Evolutionary conservation across 495 filamentous ascomycete genomes (phyloP).

Genomic region (Annulohypoxylon nitens): DNA sequence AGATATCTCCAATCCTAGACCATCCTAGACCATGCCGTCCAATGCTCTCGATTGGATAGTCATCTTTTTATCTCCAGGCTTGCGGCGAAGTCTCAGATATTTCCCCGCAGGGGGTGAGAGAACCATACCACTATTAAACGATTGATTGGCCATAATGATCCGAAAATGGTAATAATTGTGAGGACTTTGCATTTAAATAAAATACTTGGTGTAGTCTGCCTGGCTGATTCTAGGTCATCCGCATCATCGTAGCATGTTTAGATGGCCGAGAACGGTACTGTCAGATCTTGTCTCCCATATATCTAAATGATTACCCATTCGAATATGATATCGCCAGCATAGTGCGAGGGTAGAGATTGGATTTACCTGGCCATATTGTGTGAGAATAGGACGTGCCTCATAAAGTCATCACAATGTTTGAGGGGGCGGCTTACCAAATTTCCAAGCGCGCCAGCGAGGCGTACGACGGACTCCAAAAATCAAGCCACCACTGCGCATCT

Average conservation of each 20-base stretch:
- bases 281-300: slow-evolving; percentile 5
- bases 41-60: slow-evolving; percentile 23
- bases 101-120: slow-evolving; percentile 14
- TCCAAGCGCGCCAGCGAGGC: slow-evolving; percentile 14
- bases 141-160: neutral
- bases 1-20: slow-evolving; percentile 43
- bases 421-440: slow-evolving; percentile 13
- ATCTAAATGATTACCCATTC: slow-evolving; percentile 16
- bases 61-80: neutral
- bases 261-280: slow-evolving; percentile 32
- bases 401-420: slow-evolving; percentile 7
- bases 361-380: neutral
- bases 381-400: neutral
- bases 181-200: neutral
- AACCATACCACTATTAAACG: neutral
- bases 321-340: neutral
- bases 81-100: neutral
- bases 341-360: neutral
- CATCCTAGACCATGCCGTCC: slow-evolving; percentile 3
- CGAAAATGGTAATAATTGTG: slow-evolving; percentile 7
- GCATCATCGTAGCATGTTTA: slow-evolving; percentile 17
- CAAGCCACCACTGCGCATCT: slow-evolving; percentile 15
- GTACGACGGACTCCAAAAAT: slow-evolving; percentile 20
- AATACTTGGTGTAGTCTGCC: slow-evolving; percentile 8
- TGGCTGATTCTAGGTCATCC: slow-evolving; percentile 2